Evolutionary conservation across 2,329 filamentous ascomycete species (phyloP).

Genomic region (Bipolaris sorokiniana): DNA sequence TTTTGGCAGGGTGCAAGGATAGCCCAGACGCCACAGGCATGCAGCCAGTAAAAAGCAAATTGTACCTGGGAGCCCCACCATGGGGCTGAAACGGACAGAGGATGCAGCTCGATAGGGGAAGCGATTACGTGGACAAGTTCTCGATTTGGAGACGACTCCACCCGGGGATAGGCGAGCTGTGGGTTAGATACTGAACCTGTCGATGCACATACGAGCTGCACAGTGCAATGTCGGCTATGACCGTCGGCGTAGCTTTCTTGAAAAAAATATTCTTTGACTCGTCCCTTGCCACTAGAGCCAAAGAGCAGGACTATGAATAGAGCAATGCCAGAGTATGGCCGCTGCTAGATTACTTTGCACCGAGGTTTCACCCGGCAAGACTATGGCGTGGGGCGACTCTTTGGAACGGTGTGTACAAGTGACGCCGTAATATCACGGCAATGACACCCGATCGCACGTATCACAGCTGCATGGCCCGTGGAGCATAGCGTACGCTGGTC

Average conservation of each 20-base stretch:
- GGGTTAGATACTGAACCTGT: background rate
- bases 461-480: background rate
- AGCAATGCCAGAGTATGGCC: background rate
- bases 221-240: background rate
- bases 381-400: background rate
- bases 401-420: background rate
- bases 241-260: background rate
- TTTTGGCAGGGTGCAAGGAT: background rate
- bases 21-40: conserved; percentile 7
- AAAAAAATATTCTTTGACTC: background rate
- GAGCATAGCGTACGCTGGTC: background rate
- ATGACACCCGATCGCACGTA: background rate
- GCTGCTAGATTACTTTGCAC: background rate
- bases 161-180: conserved; percentile 8
- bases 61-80: conserved; percentile 1
- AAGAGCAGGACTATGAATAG: background rate
- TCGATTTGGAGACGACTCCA: conserved; percentile 8
- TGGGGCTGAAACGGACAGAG: conserved; percentile 15
- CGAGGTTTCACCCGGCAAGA: conserved; percentile 4
- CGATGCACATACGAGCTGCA: background rate
- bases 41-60: conserved; percentile 10
- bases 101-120: conserved; percentile 14
- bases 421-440: background rate
- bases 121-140: conserved; percentile 16
- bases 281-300: background rate